Percentiles rank a stretch among this genome's conserved stretches.
Conservation (phyloP, 495 filamentous ascomycete species). For the Penicillium paradoxum region DNA sequence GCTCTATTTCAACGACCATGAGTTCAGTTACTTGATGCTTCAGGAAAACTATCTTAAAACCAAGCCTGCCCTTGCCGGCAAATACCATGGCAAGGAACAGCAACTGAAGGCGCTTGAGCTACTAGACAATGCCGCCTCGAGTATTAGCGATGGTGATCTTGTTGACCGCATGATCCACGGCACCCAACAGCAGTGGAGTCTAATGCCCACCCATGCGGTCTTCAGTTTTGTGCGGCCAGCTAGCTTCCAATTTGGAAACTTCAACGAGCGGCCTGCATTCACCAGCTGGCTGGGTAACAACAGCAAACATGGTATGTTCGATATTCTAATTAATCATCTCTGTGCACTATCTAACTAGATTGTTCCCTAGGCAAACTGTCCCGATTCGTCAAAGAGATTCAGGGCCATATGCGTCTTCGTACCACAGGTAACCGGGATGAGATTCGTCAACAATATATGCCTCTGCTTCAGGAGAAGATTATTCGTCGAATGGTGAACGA, state of each 20-base stretch:
- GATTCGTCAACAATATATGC: constrained; percentile 89
- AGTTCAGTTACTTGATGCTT: constrained; percentile 94
- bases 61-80: constrained; percentile 57
- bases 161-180: constrained; percentile 98
- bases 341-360: constrained; percentile 13
- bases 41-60: constrained; percentile 95
- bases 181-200: constrained; percentile 92
- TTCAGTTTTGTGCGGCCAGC: constrained; percentile 92
- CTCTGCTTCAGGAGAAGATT: constrained; percentile 78
- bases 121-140: constrained; percentile 79
- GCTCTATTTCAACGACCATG: constrained; percentile 98
- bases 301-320: constrained; percentile 65
- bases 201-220: constrained; percentile 96
- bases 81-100: constrained; percentile 57
- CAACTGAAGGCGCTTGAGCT: constrained; percentile 79
- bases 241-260: constrained; percentile 78
- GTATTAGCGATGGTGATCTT: constrained; percentile 95
- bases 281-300: constrained; percentile 93
- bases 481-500: constrained; percentile 63
- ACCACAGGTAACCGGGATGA: constrained; percentile 91
- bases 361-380: constrained; percentile 59
- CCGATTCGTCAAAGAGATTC: constrained; percentile 88
- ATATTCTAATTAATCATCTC: neutral
- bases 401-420: constrained; percentile 92
- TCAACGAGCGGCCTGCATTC: constrained; percentile 60